Conservation (phyloP, 2,329 filamentous ascomycete species). For the Fusarium redolens region DNA sequence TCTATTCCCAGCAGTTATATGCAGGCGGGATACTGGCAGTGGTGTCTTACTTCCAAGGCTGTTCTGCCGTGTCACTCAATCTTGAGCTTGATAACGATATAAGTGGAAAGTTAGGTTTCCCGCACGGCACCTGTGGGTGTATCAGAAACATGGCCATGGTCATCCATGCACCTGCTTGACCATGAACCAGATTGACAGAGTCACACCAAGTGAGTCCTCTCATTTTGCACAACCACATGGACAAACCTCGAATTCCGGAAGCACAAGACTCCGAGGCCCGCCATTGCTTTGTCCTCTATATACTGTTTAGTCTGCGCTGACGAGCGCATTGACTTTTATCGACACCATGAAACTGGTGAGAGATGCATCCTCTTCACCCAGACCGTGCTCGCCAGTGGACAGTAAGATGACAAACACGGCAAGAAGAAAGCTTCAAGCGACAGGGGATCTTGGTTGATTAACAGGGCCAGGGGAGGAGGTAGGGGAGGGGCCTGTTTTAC, state of each 20-base stretch:
- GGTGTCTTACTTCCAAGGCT: neutral
- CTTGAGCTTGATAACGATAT: neutral
- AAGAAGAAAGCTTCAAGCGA: conserved; percentile 15
- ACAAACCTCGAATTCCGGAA: conserved; percentile 1
- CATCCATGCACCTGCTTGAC: neutral
- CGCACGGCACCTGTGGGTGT: neutral
- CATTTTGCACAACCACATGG: conserved; percentile 14
- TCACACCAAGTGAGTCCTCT: conserved; percentile 9
- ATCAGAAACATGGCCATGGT: conserved; percentile 15
- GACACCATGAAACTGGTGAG: conserved; percentile 12
- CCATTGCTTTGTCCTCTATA: conserved; percentile 7
- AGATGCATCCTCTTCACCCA: conserved; percentile 8
- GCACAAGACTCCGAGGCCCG: conserved; percentile 12
- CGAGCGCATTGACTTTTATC: neutral
- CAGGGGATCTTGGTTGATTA: conserved; percentile 22
- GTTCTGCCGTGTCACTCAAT: neutral
- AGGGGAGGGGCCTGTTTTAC: conserved; percentile 22
- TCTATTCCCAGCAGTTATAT: neutral
- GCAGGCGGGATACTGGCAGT: neutral
- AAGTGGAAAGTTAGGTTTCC: neutral
- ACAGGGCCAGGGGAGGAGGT: conserved; percentile 30
- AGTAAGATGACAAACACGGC: conserved; percentile 1
- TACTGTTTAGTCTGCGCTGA: neutral
- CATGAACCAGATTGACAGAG: conserved; percentile 7
- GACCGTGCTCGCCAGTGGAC: neutral